Percentiles rank a stretch among this genome's conserved stretches.
phyloP scores from a whole-genome alignment of 2,329 filamentous ascomycete species.

The Dendrostoma leiphaemia region DNA sequence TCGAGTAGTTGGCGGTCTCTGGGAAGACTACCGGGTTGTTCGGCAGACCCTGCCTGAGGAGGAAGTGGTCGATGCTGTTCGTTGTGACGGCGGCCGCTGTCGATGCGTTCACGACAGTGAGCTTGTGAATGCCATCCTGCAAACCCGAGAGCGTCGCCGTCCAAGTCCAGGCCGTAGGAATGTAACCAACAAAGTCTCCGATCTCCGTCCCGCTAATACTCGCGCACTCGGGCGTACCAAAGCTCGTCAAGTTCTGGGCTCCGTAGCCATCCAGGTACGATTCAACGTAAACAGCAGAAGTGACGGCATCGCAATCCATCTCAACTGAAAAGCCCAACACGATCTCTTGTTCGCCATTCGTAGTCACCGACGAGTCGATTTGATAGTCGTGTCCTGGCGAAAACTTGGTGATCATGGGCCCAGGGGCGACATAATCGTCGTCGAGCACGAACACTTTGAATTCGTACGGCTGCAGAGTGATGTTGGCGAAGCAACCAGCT shows the following conservation, averaged over 20 bases:
- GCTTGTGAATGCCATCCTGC: conserved; percentile 56
- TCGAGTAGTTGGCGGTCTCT: conserved; percentile 47
- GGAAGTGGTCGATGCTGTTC: conserved; percentile 54
- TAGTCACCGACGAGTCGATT: conserved; percentile 36
- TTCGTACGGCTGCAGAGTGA: conserved; percentile 53
- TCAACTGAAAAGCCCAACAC: conserved; percentile 56
- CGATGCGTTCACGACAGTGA: conserved; percentile 54
- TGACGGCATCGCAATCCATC: conserved; percentile 57
- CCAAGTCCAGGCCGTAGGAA: conserved; percentile 53
- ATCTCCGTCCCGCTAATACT: conserved; percentile 21
- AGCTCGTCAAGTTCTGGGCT: conserved; percentile 7
- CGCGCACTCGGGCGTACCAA: conserved; percentile 4
- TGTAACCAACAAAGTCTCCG: conserved; percentile 44
- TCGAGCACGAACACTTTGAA: conserved; percentile 59
- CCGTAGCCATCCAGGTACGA: conserved; percentile 46
- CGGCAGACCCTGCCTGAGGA: conserved; percentile 51
- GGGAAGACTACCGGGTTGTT: conserved; percentile 61
- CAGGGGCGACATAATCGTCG: conserved; percentile 45
- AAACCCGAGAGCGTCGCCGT: conserved; percentile 30
- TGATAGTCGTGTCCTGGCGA: conserved; percentile 59
- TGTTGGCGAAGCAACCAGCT: conserved; percentile 47
- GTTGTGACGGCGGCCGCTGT: conserved; percentile 40
- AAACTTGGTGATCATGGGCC: conserved; percentile 58
- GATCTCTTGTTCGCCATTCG: conserved; percentile 33
- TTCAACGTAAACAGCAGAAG: conserved; percentile 44